Conservation (phyloP, 2,329 filamentous ascomycete species). For the Ceratocystis ficicola region DNA sequence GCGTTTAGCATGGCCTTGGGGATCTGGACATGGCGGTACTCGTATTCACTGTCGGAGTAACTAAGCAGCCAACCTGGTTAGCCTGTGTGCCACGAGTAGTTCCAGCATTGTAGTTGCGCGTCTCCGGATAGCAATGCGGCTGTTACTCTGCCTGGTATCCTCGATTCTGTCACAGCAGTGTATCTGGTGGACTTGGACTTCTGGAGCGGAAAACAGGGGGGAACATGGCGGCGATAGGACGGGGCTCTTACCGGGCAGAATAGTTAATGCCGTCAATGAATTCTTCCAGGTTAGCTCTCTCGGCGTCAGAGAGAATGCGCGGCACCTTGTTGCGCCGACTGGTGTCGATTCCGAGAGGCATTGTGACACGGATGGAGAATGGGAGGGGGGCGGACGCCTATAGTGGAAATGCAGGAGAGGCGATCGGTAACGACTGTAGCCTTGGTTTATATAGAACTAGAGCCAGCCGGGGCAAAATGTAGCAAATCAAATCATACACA, state of each 20-base stretch:
- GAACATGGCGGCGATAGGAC: neutral
- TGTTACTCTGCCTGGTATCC: too few relatives aligned
- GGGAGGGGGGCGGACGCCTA: neutral
- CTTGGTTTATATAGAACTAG: neutral
- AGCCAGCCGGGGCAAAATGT: neutral
- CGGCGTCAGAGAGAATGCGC: constrained; percentile 63
- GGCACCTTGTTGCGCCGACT: constrained; percentile 78
- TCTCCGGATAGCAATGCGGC: neutral
- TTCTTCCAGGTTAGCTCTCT: constrained; percentile 76
- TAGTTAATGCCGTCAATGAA: constrained; percentile 93
- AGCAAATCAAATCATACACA: neutral
- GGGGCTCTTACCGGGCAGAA: constrained; percentile 59
- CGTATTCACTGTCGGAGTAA: constrained; percentile 84
- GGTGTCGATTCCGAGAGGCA: constrained; percentile 54
- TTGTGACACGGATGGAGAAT: constrained; percentile 12
- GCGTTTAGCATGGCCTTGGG: constrained; percentile 97
- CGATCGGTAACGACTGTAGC: neutral
- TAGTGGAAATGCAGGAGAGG: neutral
- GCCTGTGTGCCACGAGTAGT: neutral
- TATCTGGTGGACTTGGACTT: neutral
- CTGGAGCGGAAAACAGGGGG: neutral
- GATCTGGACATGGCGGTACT: constrained; percentile 95
- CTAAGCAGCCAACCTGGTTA: constrained; percentile 35
- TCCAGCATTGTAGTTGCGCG: neutral
- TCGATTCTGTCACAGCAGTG: neutral